Percentiles rank a stretch among this genome's conserved stretches.
Conservation (phyloP, 495 filamentous ascomycete species). For the Penicillium flavigenum region DNA sequence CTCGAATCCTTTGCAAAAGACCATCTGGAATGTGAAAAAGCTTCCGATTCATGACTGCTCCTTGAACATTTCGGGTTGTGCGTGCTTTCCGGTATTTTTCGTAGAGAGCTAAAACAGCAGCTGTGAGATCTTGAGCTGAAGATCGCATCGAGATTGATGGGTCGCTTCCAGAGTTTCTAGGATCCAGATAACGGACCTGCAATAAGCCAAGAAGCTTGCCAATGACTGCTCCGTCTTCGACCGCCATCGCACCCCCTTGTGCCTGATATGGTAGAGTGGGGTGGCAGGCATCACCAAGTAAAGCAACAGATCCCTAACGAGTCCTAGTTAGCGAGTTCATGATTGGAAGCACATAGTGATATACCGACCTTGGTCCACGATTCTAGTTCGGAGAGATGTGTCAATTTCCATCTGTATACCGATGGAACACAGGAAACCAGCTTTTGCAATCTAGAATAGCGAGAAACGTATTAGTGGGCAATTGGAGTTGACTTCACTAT, state of each 20-base stretch:
- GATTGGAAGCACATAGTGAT: background rate
- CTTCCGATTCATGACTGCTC: constrained; percentile 45
- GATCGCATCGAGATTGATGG: background rate
- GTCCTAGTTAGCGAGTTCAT: background rate
- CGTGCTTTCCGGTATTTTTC: constrained; percentile 56
- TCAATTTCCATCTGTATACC: constrained; percentile 57
- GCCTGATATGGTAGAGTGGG: constrained; percentile 67
- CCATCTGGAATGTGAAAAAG: constrained; percentile 57
- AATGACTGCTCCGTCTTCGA: constrained; percentile 53
- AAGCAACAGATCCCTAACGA: constrained; percentile 43
- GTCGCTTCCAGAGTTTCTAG: background rate
- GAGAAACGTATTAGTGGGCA: background rate
- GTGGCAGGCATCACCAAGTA: constrained; percentile 69
- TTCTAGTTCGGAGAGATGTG: constrained; percentile 48
- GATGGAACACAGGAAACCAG: constrained; percentile 20
- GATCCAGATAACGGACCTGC: constrained; percentile 9
- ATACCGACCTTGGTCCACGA: constrained; percentile 46
- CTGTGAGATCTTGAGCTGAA: background rate
- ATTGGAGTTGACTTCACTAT: background rate
- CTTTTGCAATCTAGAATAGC: constrained; percentile 16
- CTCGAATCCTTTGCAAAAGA: constrained; percentile 43
- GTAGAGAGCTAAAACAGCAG: constrained; percentile 49
- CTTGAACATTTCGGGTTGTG: constrained; percentile 51
- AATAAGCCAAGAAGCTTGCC: constrained; percentile 35
- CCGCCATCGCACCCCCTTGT: constrained; percentile 59